phyloP scores from a whole-genome alignment of 169 alveolate species.

The Hammondia hammondi region DNA sequence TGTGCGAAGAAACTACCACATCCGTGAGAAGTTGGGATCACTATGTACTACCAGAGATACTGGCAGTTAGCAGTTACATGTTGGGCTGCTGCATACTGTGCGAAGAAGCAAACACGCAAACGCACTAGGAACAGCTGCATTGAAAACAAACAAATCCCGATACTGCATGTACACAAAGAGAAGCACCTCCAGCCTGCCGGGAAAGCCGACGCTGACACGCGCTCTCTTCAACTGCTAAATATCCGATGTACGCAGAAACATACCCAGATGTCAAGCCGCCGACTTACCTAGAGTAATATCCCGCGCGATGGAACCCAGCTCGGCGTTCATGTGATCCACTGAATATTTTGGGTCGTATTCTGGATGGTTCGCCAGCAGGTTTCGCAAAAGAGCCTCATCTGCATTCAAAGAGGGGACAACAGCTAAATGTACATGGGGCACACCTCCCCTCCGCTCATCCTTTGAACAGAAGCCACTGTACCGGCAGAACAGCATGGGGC shows the following conservation, averaged over 20 bases:
- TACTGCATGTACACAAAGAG: too few species aligned
- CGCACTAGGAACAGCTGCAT: too few species aligned
- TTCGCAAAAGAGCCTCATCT: constrained; percentile 78
- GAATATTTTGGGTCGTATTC: constrained; percentile 75
- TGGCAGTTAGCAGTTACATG: not conserved
- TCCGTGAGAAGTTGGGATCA: not conserved
- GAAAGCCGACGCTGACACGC: too few species aligned
- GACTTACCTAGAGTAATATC: constrained; percentile 4
- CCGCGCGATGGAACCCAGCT: not conserved
- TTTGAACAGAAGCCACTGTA: too few species aligned
- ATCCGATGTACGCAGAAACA: not conserved
- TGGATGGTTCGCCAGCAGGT: constrained; percentile 77
- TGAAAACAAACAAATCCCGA: too few species aligned
- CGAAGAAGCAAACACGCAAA: too few species aligned
- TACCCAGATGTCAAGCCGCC: not conserved
- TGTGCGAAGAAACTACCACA: not conserved
- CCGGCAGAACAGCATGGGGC: too few species aligned
- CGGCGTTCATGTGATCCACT: not conserved
- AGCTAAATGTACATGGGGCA: not conserved
- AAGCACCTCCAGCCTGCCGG: too few species aligned
- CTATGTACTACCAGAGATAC: not conserved
- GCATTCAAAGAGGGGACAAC: constrained; percentile 23
- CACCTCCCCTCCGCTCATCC: too few species aligned
- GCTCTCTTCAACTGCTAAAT: too few species aligned
- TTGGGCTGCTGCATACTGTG: too few species aligned